Base-by-base conservation (phyloP, 2,329 filamentous ascomycete genomes). In the Colletotrichum viniferum region DNA sequence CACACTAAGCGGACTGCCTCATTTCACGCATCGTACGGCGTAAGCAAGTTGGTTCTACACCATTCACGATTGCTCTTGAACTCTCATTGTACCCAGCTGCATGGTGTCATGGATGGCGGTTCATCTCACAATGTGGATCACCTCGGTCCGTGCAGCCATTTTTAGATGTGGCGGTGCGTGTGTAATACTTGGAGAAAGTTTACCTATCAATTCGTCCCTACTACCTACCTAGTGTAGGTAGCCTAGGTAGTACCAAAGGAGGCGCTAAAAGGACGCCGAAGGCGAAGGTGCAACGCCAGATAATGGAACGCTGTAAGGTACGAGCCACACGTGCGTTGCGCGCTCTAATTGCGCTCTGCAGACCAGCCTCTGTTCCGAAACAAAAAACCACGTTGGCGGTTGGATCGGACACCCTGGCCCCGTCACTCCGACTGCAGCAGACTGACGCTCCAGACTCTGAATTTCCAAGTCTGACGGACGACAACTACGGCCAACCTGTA, bases 331-430 rank as follows among this genome's bases (percentile, higher is more conserved):
- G 24, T 28, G 55, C 61, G n/a, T n/a, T n/a, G 28, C n/a, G 58
- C 32, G 58, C 58, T 64, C 32, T n/a, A 64, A 64, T 66, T 52
- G 36, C 63, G 38, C 38, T 56, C 14, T 60, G 43, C 18, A 69
- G 48, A n/a, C 28, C 63, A 61, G 48, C 36, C 56, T n/a, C 21
- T 38, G 9, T 62, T 48, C 38, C 28, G 62, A 67, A 62, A 66
- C 55, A 55, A 75, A 63, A 48, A 67, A 67, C 62, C 62, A 75
- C 69, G 62, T 75, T 76, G 34, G 60, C 60, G 60, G 56, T 28
- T 74, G 52, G 52, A 76, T 67, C 74, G 74, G 74, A 76, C 74
- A 76, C 70, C 74, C 74, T 76, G 71, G 71, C 74, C 65, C 71
- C 65, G 74, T 68, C 56, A 30, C 61, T 56, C 66, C 71, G 65